phyloP scores from a whole-genome alignment of 306 rosid species.

The Biancaea sappan region DNA sequence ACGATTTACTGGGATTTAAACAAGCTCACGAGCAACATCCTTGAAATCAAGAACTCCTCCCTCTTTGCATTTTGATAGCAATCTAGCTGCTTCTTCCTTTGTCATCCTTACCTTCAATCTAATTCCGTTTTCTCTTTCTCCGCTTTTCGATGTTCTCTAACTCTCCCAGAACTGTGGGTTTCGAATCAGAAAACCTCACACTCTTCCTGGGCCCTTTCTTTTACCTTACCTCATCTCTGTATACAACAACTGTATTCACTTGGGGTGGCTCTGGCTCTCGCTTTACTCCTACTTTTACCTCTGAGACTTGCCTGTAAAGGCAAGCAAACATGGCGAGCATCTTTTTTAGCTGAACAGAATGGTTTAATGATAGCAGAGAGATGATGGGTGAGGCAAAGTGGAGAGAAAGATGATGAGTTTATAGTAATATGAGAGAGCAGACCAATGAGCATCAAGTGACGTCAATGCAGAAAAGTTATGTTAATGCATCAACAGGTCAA shows the following conservation, averaged over 20 bases:
- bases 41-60: slow-evolving; percentile 61
- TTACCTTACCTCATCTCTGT: slow-evolving; percentile 53
- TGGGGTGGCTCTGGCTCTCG: slow-evolving; percentile 8
- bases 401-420: slow-evolving; percentile 13
- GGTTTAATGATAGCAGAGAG: background rate
- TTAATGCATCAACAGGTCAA: slow-evolving; percentile 18
- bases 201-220: slow-evolving; percentile 30
- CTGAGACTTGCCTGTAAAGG: slow-evolving; percentile 20
- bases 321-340: slow-evolving; percentile 28
- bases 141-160: slow-evolving; percentile 38
- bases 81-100: slow-evolving; percentile 61
- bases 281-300: slow-evolving; percentile 21
- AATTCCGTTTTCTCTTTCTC: slow-evolving; percentile 13
- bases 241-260: slow-evolving; percentile 29
- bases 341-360: slow-evolving; percentile 27
- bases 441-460: slow-evolving; percentile 15
- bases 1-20: slow-evolving; percentile 35
- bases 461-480: background rate
- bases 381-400: slow-evolving; percentile 11
- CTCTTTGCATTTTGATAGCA: slow-evolving; percentile 58
- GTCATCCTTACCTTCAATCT: slow-evolving; percentile 76
- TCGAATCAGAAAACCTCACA: slow-evolving; percentile 36
- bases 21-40: slow-evolving; percentile 52
- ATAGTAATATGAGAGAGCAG: slow-evolving; percentile 4
- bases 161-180: slow-evolving; percentile 49